Evolutionary conservation across 2,329 filamentous ascomycete species (phyloP).

Genomic region (Colletotrichum kahawae): DNA sequence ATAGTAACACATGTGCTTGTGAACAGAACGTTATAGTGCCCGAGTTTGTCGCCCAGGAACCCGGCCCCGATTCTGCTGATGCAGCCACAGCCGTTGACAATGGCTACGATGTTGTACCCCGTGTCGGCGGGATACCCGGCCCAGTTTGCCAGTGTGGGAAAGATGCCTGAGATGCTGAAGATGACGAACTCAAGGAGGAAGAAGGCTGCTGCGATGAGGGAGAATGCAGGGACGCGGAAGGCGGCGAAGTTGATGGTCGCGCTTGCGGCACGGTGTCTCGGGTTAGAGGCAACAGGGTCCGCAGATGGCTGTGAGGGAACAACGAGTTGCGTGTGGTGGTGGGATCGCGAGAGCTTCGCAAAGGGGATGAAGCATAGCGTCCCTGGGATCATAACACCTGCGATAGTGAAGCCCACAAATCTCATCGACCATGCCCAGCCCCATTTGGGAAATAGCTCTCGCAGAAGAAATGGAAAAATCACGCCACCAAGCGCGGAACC

Average conservation of each 20-base stretch:
- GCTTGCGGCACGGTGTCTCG: slow-evolving; percentile 22
- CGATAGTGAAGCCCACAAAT: slow-evolving; percentile 31
- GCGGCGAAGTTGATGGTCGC: slow-evolving; percentile 43
- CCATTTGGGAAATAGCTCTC: slow-evolving; percentile 27
- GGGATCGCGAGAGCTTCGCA: background rate
- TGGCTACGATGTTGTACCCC: slow-evolving; percentile 48
- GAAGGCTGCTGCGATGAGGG: slow-evolving; percentile 43
- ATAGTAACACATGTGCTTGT: slow-evolving; percentile 1
- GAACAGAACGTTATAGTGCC: slow-evolving; percentile 50
- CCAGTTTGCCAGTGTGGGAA: slow-evolving; percentile 48
- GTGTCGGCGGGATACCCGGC: slow-evolving; percentile 38
- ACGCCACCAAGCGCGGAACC: slow-evolving; percentile 30
- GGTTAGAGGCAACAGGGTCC: accelerated
- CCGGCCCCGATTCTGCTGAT: slow-evolving; percentile 51
- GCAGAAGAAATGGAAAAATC: slow-evolving; percentile 37
- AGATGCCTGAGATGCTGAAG: slow-evolving; percentile 49
- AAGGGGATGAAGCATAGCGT: slow-evolving; percentile 38
- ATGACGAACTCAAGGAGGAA: slow-evolving; percentile 55
- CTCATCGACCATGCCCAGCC: slow-evolving; percentile 39
- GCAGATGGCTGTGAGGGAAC: background rate
- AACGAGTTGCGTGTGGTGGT: background rate
- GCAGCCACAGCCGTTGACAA: slow-evolving; percentile 46
- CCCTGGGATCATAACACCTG: slow-evolving; percentile 29
- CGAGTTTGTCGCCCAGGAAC: slow-evolving; percentile 43
- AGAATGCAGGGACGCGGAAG: slow-evolving; percentile 44